Evolutionary conservation across 1,284 basidiomycete species (phyloP), one percentile per base, ranked within the genome.

Genomic region (Schizophyllum amplum): DNA sequence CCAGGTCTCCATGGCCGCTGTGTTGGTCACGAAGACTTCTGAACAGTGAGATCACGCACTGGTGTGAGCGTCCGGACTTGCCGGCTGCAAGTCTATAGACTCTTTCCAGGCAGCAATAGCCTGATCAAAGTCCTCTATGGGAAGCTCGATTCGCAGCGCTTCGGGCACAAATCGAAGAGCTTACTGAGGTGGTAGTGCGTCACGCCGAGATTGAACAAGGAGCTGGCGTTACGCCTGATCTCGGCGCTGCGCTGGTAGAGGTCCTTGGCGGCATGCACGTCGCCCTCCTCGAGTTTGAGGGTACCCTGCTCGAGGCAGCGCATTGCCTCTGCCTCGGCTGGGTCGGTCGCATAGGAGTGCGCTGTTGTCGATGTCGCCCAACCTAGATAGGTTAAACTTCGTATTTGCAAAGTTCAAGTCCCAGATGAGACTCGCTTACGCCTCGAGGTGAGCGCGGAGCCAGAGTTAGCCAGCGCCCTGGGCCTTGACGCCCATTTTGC

Each of bases 61-160:
- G 24, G 92, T 96, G 72, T 97, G 94, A 21, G 94, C 88, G 69
- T 97, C 94, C 1, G 94, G 81, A 62, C 89, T 93, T 54, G 85
- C 82, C 9, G 94, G 94, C 61, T 93, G 85, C 52, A 96, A 75
- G 24, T 79, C 72, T 61, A 94, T 90, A 2, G 89, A 91, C 66
- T 91, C 87, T 64, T 92, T 90, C 92, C 92, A 95, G 23, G 88
- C 84, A 49, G 80, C 74, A 58, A 95, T 94, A 20, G 92, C 92
- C 53, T 86, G 83, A 63, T 90, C 83, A 67, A 84, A 92, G 70
- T 94, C 90, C 79, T 93, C 91, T 94, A 67, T 15, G 60, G 27
- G 24, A 56, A 53, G 57, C 22, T 48, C 57, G 42, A 62, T 58
- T 56, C 59, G 49, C 56, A 55, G 33, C 56, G 51, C 58, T 59